Base-by-base conservation (phyloP, 2,329 filamentous ascomycete genomes). In the Fusarium sulawesiense region DNA sequence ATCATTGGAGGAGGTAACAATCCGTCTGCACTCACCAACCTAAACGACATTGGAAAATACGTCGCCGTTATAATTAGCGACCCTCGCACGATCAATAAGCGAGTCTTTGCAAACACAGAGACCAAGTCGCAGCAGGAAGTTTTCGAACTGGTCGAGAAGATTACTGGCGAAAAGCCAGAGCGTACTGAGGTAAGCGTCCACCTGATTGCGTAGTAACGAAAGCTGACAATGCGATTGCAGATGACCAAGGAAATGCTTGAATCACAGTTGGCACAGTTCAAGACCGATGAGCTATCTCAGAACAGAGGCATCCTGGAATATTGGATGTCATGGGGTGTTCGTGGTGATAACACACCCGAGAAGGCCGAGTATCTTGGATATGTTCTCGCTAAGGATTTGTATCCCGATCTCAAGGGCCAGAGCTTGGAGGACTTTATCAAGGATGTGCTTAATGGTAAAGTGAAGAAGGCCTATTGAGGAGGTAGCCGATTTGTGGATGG, bases 251-350 rank as follows among this genome's bases (percentile, higher is more conserved):
- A 63, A 27, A 29, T 21, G 4, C 8, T 63, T 2, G 48, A 56
- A 6, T 23, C 42, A 3, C 50, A 56, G n/a, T 9, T 56, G 7
- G 27, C 42, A 8, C 47, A 27, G 6, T 29, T 63, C 6, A n/a
- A 56, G 6, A 23, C 42, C 3, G n/a, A 14, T 6, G 58, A 55
- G n/a, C 14, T 29, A 2, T 34, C 13, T 1, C 30, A 63, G 3
- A 30, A 7, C 7, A 37, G 44, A 11, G 8, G 7, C 4, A 41
- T 64, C 6, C 7, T 49, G 20, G 61, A 64, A 6, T 64, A 64
- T 20, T 64, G 61, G 59, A 40, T 45, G 34, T 57, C 59, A 10
- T 64, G 59, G 59, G 59, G 61, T 9, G 20, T 64, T 16, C 59
- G 61, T 5, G 59, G 61, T 20, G 61, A 64, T 7, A 64, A 64